Evolutionary conservation across 2,329 filamentous ascomycete species (phyloP).

Genomic region (Trichoderma lentiforme): DNA sequence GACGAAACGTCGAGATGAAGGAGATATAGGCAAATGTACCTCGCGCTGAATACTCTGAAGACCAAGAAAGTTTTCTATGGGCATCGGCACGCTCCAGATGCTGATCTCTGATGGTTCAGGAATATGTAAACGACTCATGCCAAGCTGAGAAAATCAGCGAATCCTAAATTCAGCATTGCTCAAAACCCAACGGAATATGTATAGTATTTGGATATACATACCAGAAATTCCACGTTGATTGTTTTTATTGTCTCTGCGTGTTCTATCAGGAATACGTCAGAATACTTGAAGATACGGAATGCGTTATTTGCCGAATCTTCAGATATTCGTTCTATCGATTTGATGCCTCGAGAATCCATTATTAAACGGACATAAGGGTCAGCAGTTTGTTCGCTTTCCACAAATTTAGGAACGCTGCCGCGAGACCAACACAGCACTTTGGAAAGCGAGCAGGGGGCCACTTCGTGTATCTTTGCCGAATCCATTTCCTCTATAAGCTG

Average conservation of each 20-base stretch:
- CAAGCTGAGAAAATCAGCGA: neutral
- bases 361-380: neutral
- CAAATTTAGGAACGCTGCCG: neutral
- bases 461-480: neutral
- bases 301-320: fast-evolving
- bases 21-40: neutral
- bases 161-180: neutral
- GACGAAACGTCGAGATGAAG: neutral
- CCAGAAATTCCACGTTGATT: neutral
- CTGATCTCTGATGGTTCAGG: neutral
- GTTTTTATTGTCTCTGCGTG: neutral
- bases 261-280: neutral
- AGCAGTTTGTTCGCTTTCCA: neutral
- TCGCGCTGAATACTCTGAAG: no score
- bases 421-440: neutral
- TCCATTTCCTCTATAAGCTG: neutral
- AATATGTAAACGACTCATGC: neutral
- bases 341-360: neutral
- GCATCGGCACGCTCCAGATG: neutral
- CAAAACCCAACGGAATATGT: fast-evolving
- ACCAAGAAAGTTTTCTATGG: neutral
- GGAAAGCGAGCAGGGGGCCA: neutral
- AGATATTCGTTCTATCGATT: neutral
- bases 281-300: fast-evolving
- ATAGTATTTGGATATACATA: neutral